A percentile compares a stretch with the other conserved stretches of the same genome.
Evolutionary conservation across 2,329 filamentous ascomycete species (phyloP).

Genomic region (Fusarium verrucosum): DNA sequence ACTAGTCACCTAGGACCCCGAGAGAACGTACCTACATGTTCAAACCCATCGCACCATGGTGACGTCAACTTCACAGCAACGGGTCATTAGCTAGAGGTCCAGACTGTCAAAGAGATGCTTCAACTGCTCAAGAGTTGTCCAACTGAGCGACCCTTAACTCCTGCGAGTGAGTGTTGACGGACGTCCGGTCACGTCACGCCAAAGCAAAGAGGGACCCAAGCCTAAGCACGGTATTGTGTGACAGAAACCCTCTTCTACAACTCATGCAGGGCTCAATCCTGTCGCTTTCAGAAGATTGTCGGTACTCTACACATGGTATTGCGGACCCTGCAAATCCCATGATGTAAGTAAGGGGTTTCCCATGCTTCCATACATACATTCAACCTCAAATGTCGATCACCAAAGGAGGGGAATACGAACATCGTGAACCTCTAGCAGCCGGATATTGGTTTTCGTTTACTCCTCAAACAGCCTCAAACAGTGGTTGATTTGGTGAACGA

Average conservation of each 20-base stretch:
- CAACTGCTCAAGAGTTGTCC: background rate
- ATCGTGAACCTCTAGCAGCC: constrained; percentile 1
- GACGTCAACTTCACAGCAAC: constrained; percentile 40
- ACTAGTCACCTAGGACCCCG: constrained; percentile 29
- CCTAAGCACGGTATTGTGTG: constrained; percentile 6
- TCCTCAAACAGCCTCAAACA: background rate
- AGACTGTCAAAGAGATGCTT: constrained; percentile 14
- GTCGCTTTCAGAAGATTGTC: constrained; percentile 14
- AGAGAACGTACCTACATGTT: constrained; percentile 31
- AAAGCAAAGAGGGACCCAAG: constrained; percentile 2
- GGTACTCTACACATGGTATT: no score
- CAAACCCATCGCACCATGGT: constrained; percentile 42
- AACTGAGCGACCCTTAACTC: constrained; percentile 1
- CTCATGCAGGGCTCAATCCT: constrained; percentile 35
- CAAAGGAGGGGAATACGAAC: background rate
- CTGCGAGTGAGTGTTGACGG: background rate
- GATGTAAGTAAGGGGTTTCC: constrained; percentile 13
- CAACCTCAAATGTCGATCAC: constrained; percentile 2
- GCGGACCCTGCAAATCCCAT: constrained; percentile 32
- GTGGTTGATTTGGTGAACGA: background rate
- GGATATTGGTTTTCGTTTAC: background rate
- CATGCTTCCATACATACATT: constrained; percentile 7
- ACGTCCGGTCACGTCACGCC: no score
- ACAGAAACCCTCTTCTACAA: constrained; percentile 17
- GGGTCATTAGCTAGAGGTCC: constrained; percentile 21